These are phyloP conservation scores for Phalaenopsis equestris DNA, from an alignment of 106 monocot genomes.

Conservation along the genomic window DNA sequence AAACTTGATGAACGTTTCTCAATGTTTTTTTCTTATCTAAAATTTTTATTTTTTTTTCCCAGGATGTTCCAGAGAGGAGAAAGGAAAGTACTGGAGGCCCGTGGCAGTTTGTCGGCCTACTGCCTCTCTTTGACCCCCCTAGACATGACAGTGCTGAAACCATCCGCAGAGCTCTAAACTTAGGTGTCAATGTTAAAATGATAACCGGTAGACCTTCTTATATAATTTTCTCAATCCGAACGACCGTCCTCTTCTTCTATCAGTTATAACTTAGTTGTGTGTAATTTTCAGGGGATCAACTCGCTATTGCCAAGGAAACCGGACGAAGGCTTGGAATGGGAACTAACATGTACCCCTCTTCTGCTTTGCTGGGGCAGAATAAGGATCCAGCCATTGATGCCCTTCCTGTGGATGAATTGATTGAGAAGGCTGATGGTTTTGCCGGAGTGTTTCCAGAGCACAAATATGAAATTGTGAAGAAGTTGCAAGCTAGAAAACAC, in stretches of 20 bases:
- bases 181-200: constrained; percentile 88
- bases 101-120: constrained; percentile 76
- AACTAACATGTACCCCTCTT: constrained; percentile 12
- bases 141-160: constrained; percentile 85
- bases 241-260: not conserved
- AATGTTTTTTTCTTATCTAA: not conserved
- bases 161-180: constrained; percentile 66
- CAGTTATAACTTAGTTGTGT: not conserved
- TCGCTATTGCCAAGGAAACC: constrained; percentile 10
- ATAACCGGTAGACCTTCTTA: constrained; percentile 46
- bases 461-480: constrained; percentile 13
- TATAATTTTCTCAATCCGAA: not conserved
- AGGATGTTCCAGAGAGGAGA: constrained; percentile 44
- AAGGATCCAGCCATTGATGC: constrained; percentile 1
- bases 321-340: constrained; percentile 12
- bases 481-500: constrained; percentile 6
- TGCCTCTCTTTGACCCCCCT: constrained; percentile 73
- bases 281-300: constrained; percentile 5
- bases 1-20: not conserved
- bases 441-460: constrained; percentile 10
- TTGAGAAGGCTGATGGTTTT: constrained; percentile 11
- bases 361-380: constrained; percentile 3
- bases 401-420: constrained; percentile 10
- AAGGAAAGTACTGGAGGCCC: constrained; percentile 68
- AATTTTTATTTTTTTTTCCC: constrained; percentile 2